Base-by-base conservation (phyloP, 2,329 filamentous ascomycete genomes). In the Zasmidium angulare region DNA sequence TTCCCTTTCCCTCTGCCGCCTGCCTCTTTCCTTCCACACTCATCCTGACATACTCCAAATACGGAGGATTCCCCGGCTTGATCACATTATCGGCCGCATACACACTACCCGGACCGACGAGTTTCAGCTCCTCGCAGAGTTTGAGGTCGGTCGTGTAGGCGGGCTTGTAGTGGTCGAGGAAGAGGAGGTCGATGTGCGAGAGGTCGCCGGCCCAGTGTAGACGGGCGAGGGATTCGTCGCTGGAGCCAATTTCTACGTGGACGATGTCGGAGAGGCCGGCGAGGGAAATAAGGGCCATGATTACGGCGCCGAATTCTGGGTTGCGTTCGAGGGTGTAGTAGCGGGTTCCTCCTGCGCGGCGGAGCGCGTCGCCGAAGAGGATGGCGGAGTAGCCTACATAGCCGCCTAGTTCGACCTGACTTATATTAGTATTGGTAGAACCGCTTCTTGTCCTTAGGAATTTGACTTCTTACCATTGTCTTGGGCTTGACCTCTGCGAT, bases 301-400 rank as follows among this genome's bases (percentile, higher is more conserved):
- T 87, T 10, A 93, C 84, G 3, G 86, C 86, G 0, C 85, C 89
- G 67, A 91, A 93, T 63, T 88, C 86, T 0, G 89, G 86, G 67
- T 88, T 90, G 67, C 85, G 79, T 71, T 95, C 91, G 3, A 95
- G 77, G 66, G 86, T 89, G 72, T 83, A 87, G 75, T 91, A 93
- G 22, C 79, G 77, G 64, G 82, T 79, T 2, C 88, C 89, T 11
- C 87, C 88, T 2, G 82, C 82, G 52, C 82, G 79, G 59, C 83
- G 83, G 17, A 90, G 77, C 0, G 87, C 86, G 36, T 85, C 81
- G 48, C 84, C 89, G 69, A 93, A 93, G 1, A 91, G 79, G 60
- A 95, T 86, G 60, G 87, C 87, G 0, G 90, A 93, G 78, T 95
- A 95, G 46, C 90, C 90, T 20, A 92, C 82, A 73, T 93, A 95